Conservation (phyloP, 2,329 filamentous ascomycete species). For the Orbilia quercus region DNA sequence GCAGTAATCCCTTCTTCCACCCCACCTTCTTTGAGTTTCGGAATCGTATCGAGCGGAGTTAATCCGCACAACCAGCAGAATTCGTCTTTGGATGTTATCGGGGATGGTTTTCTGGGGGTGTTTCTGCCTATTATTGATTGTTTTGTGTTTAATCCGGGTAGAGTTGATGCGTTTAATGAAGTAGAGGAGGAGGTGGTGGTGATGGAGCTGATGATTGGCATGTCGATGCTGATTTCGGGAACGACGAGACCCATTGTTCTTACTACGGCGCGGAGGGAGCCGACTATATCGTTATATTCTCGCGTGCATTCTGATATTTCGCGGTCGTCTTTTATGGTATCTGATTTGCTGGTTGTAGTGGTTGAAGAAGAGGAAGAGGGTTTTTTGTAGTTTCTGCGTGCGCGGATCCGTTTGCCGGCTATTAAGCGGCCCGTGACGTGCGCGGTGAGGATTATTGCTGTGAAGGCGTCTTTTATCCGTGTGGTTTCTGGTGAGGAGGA, state of each 20-base stretch:
- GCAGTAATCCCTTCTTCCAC: not conserved
- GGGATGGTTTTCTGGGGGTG: not conserved
- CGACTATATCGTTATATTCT: slow-evolving; percentile 58
- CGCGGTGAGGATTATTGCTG: slow-evolving; percentile 56
- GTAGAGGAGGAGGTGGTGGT: not conserved
- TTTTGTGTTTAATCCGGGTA: not conserved
- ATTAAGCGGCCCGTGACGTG: slow-evolving; percentile 59
- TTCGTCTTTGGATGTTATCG: slow-evolving; percentile 27
- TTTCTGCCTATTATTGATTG: not conserved
- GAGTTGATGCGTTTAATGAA: not conserved
- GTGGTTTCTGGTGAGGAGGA: slow-evolving; percentile 3
- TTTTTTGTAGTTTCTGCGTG: slow-evolving; percentile 26
- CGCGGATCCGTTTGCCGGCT: slow-evolving; percentile 38
- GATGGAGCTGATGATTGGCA: slow-evolving; percentile 15
- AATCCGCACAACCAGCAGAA: slow-evolving; percentile 53
- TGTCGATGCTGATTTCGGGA: slow-evolving; percentile 20
- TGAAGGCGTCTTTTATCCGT: slow-evolving; percentile 56
- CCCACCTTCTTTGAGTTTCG: slow-evolving; percentile 31
- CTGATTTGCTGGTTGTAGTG: slow-evolving; percentile 48
- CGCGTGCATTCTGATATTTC: slow-evolving; percentile 58
- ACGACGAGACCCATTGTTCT: slow-evolving; percentile 29
- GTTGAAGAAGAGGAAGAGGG: not conserved
- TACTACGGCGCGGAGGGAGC: slow-evolving; percentile 58
- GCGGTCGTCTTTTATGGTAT: slow-evolving; percentile 58
- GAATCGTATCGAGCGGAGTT: not conserved